Percentiles rank a stretch among this genome's conserved stretches.
These are phyloP conservation scores for Plantago lanceolata DNA, from an alignment of 305 asterid species.

Conservation along the genomic window DNA sequence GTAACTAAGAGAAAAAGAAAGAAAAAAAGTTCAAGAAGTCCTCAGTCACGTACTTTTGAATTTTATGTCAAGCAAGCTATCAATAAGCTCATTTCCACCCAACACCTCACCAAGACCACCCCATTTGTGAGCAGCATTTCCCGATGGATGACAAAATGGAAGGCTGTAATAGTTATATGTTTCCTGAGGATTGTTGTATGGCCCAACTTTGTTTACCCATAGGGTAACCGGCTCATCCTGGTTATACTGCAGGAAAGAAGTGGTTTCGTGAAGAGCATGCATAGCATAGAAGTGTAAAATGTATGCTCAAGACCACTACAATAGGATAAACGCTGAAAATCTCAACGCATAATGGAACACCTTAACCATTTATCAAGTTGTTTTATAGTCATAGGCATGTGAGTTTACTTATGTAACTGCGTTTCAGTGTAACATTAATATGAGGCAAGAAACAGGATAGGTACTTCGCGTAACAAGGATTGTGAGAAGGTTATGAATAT, in stretches of 20 bases:
- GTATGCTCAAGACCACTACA: conserved; percentile 4
- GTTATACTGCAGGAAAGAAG: conserved; percentile 41
- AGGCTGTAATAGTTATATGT: conserved; percentile 66
- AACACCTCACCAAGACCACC: conserved; percentile 70
- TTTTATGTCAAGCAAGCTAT: conserved; percentile 50
- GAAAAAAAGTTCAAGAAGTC: conserved; percentile 13
- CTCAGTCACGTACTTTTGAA: conserved; percentile 47
- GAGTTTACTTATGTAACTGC: not conserved
- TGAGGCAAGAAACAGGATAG: not conserved
- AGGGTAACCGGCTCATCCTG: conserved; percentile 47
- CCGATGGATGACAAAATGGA: conserved; percentile 55
- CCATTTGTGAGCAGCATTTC: conserved; percentile 55
- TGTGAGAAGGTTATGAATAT: not conserved
- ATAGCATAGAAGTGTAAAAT: conserved; percentile 4
- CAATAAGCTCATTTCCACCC: conserved; percentile 75
- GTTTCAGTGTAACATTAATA: not conserved
- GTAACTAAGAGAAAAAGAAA: conserved; percentile 6
- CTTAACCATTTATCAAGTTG: too few relatives aligned
- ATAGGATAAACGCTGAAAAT: conserved; percentile 2
- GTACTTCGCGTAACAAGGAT: not conserved
- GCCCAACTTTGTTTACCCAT: conserved; percentile 73
- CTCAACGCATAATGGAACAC: not conserved
- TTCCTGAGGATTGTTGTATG: conserved; percentile 63
- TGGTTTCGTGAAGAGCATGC: conserved; percentile 15
- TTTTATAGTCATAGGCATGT: not conserved